These are phyloP conservation scores for Thermothielavioides terrestris DNA, from an alignment of 495 filamentous ascomycete species.

Conservation along the genomic window DNA sequence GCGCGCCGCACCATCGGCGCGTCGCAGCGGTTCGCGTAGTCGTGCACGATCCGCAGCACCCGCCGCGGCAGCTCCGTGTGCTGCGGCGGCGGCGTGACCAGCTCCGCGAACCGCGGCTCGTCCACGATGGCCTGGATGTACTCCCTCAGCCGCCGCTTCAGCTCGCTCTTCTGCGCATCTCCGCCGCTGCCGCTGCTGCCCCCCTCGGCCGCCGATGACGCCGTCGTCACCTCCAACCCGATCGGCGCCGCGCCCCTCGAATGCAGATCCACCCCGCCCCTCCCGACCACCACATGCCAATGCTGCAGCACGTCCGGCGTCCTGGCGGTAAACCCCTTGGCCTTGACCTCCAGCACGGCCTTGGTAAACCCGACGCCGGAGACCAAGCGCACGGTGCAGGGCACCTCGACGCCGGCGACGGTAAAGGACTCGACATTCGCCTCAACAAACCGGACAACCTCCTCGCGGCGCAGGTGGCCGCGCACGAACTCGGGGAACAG, in stretches of 20 bases:
- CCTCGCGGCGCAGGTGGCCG: conserved; percentile 35
- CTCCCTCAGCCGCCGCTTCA: conserved; percentile 31
- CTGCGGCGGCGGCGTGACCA: conserved; percentile 35
- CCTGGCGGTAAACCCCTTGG: conserved; percentile 40
- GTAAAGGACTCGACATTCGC: conserved; percentile 35
- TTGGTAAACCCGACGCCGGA: conserved; percentile 33
- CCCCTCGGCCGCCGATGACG: not conserved
- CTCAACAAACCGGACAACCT: conserved; percentile 34
- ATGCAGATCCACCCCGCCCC: conserved; percentile 29
- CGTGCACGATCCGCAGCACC: conserved; percentile 35
- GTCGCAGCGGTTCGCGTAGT: conserved; percentile 29
- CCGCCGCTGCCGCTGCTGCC: not conserved
- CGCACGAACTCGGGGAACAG: conserved; percentile 44
- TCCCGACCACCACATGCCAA: conserved; percentile 28
- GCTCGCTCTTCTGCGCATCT: conserved; percentile 28
- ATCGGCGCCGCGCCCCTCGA: conserved; percentile 33
- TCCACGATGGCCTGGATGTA: conserved; percentile 37
- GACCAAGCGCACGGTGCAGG: conserved; percentile 34
- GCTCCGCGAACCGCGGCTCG: conserved; percentile 33
- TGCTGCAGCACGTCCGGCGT: conserved; percentile 38
- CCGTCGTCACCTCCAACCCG: conserved; percentile 28
- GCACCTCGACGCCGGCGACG: conserved; percentile 25
- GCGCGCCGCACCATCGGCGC: conserved; percentile 36
- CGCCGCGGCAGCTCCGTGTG: conserved; percentile 34
- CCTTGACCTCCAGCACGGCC: conserved; percentile 27